Base-by-base conservation (phyloP, 371 early-diverging fungal species). In the Mucor circinelloides region DNA sequence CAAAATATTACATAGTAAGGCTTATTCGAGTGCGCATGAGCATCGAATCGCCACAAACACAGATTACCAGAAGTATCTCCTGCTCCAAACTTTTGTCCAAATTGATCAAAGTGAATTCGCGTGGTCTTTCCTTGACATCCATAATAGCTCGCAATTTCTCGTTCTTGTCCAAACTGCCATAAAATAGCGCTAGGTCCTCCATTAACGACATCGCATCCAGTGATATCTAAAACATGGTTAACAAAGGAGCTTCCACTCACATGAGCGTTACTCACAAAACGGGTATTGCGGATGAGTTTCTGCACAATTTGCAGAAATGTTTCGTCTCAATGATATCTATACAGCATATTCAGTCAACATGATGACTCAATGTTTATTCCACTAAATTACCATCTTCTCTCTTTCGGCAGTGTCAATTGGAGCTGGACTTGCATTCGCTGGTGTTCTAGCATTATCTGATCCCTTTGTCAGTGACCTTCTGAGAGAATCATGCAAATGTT, bases 51-150 rank as follows among this genome's bases (percentile, higher is more conserved):
- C 91, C 93, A 93, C 27, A 94, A 74, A 50, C 81, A 80, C 15
- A 93, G 60, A 12, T 85, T 79, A 15, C 94, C 94, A 30, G 86
- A 82, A 17, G 79, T 79, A 75, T 92, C 92, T 6, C 83, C 83
- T 6, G 91, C 91, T 3, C 91, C 95, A 80, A 93, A 93, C 40
- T 90, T 87, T 61, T 85, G 89, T 2, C 95, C 93, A 67, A 85
- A 90, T 1, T 85, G 86, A 67, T 93, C 93, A 74, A 85, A 87
- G 67, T 86, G 88, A 17, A 88, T 79, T 60, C 88, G 80, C 6
- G 80, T 85, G 5, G 80, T 73, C 62, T 84, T 84, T 40, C 82
- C 74, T 59, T 67, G 82, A 36, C 83, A 75, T 28, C 88, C 88
- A 25, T 84, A 77, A 32, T 88, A 88, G n/a, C 64, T 80, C 21